phyloP scores from a whole-genome alignment of 2,329 filamentous ascomycete genomes.

The Phialemoniopsis sp. region DNA sequence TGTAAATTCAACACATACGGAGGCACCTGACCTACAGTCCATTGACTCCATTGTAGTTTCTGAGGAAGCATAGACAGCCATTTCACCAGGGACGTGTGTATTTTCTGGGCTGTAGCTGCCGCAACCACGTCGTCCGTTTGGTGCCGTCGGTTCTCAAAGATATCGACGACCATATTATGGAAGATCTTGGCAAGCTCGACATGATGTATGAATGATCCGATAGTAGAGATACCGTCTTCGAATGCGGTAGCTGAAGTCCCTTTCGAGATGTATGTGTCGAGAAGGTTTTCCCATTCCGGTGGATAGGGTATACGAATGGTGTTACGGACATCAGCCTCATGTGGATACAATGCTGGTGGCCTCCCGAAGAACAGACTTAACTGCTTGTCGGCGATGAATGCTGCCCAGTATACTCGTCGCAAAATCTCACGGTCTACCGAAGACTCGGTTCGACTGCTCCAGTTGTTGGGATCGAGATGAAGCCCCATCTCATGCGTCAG shows the following conservation, averaged over 20 bases:
- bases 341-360: constrained; percentile 42
- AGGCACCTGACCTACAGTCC: constrained; percentile 42
- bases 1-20: constrained; percentile 43
- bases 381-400: constrained; percentile 45
- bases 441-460: constrained; percentile 36
- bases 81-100: constrained; percentile 39
- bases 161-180: constrained; percentile 43
- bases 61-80: constrained; percentile 41
- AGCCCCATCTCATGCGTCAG: constrained; percentile 48
- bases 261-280: constrained; percentile 42
- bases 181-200: constrained; percentile 44
- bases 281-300: constrained; percentile 39
- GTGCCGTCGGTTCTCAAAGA: constrained; percentile 42
- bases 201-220: constrained; percentile 40
- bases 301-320: constrained; percentile 45
- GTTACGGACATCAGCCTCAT: constrained; percentile 43
- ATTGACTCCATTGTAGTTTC: constrained; percentile 47
- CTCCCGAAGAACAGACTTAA: constrained; percentile 46
- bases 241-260: constrained; percentile 37
- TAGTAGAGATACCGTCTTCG: constrained; percentile 38
- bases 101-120: too few species aligned
- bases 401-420: constrained; percentile 45
- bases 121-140: too few species aligned
- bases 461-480: constrained; percentile 46
- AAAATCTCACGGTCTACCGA: constrained; percentile 41